Evolutionary conservation across 805 yeast species (phyloP), one percentile per base, ranked within the genome.

Genomic region (Saccharomycopsis javanensis): DNA sequence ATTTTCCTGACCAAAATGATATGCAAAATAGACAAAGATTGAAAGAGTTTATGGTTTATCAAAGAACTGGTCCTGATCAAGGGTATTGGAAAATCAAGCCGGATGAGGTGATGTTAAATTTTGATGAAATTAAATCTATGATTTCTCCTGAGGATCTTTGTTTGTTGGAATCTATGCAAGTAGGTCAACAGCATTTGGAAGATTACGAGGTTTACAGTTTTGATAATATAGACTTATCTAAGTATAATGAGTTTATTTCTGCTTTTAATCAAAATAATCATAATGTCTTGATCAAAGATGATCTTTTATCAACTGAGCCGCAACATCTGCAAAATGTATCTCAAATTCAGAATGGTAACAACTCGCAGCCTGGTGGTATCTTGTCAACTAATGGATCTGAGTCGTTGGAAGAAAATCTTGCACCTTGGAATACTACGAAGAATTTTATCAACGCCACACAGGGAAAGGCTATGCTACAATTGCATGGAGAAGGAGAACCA

Each of bases 41-140:
- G 57, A 94, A 94, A 69, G 99, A 94, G 71, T 94, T 94, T 65
- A 94, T 94, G 99, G 97, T 91, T 65, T 94, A 88, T 65, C 97
- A 92, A 71, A 77, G 97, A 64, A 82, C 85, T 38, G 98, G 98
- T 11, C 88, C 85, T 6, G 97, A 91, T 69, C 96, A 90, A 64
- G 97, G 97, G 0, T 86, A 75, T 65, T 94, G 99, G 99, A 92
- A 90, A 66, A 76, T 94, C 58, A 88, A 88, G 65, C 76, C 79
- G 1, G 72, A 75, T 3, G 86, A 82, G 51, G 81, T 79, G 53
- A 74, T 91, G 10, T 94, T 96, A 1, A 79, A 75, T 45, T 90
- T 85, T 66, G 94, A 86, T 45, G 84, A 81, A 51, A 82, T 88
- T 1, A 76, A 92, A 60, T 73, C 84, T n/a, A 81, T 94, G 85